Conservation (phyloP, 495 filamentous ascomycete species). For the Penicillium pancosmium region DNA sequence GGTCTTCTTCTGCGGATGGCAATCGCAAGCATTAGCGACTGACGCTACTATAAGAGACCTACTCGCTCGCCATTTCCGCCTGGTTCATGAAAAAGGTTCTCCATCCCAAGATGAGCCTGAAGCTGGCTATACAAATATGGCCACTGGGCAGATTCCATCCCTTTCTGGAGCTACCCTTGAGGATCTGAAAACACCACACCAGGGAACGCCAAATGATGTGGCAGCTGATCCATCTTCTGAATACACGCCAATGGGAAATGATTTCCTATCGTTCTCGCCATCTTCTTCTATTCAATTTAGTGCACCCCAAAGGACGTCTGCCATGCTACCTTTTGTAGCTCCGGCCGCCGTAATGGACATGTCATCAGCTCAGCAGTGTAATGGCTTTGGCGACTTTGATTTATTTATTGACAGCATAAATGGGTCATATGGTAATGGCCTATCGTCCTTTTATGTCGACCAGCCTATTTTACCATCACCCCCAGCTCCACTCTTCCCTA, state of each 20-base stretch:
- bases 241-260: background rate
- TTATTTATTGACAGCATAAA: constrained; percentile 7
- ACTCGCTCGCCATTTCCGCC: background rate
- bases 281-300: background rate
- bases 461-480: background rate
- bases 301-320: background rate
- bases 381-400: constrained; percentile 10
- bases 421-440: constrained; percentile 16
- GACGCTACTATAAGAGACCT: background rate
- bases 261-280: background rate
- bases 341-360: background rate
- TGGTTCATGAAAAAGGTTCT: background rate
- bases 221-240: background rate
- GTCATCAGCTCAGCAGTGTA: constrained; percentile 11
- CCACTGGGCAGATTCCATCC: background rate
- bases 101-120: background rate
- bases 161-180: background rate
- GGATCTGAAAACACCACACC: background rate
- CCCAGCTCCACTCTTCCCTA: background rate
- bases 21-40: background rate
- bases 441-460: constrained; percentile 5
- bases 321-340: background rate
- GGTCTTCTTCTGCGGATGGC: background rate
- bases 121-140: no score
- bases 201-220: background rate